Evolutionary conservation across 176 grass and related monocot species (phyloP).

Genomic region (Elaeis guineensis): DNA sequence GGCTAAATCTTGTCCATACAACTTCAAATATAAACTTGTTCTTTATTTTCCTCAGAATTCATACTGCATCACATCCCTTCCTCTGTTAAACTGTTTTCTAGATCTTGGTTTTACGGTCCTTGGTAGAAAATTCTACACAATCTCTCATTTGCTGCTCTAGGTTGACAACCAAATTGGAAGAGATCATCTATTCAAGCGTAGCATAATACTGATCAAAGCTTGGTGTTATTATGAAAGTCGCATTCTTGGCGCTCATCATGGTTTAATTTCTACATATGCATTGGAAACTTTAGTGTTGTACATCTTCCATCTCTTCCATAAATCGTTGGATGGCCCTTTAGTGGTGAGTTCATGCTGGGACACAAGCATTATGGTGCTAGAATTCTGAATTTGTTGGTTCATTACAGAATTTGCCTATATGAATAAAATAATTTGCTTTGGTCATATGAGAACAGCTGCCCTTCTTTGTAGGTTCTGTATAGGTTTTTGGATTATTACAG

Average conservation of each 20-base stretch:
- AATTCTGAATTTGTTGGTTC: too few species aligned
- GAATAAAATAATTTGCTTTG: too few species aligned
- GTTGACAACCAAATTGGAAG: conserved; percentile 68
- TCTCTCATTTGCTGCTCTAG: conserved; percentile 27
- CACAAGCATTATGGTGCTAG: too few species aligned
- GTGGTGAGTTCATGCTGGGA: conserved; percentile 36
- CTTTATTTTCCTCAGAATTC: not conserved
- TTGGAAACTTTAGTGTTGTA: conserved; percentile 83
- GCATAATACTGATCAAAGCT: conserved; percentile 85
- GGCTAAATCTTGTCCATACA: not conserved
- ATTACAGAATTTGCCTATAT: too few species aligned
- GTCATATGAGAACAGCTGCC: conserved; percentile 11
- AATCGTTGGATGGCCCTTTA: conserved; percentile 56
- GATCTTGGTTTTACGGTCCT: not conserved
- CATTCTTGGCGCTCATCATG: conserved; percentile 93
- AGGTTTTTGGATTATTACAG: conserved; percentile 91
- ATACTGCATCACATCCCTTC: too few species aligned
- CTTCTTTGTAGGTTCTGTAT: conserved; percentile 70
- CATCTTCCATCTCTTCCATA: conserved; percentile 72
- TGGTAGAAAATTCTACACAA: not conserved
- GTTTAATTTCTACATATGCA: conserved; percentile 88
- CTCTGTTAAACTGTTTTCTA: not conserved
- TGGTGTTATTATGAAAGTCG: conserved; percentile 98
- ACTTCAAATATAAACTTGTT: not conserved
- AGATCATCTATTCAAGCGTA: conserved; percentile 67